Evolutionary conservation across 2,329 filamentous ascomycete genomes (phyloP).

Genomic region (Exophiala sp.): DNA sequence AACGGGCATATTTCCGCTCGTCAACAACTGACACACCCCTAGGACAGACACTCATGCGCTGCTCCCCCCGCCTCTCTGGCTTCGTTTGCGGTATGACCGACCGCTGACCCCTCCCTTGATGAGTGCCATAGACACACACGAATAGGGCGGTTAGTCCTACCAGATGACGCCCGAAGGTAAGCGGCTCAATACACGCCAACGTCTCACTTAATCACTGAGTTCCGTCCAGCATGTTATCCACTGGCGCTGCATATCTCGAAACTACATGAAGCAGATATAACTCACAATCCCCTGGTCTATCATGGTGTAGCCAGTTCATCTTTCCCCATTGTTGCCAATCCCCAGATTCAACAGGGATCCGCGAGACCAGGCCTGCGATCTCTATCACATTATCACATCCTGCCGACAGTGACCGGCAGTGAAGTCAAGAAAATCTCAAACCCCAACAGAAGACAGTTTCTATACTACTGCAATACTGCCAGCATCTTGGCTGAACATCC

Average conservation of each 20-base stretch:
- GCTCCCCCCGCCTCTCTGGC: constrained; percentile 1
- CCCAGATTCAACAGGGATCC: no score
- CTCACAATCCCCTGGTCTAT: neutral
- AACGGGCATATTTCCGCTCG: constrained; percentile 4
- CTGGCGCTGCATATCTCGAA: neutral
- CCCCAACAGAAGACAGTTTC: no score
- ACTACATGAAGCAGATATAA: neutral
- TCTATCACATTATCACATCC: no score
- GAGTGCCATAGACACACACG: neutral
- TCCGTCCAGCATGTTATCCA: constrained; percentile 6
- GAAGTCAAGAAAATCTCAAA: no score
- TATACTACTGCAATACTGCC: neutral
- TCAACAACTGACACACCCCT: neutral
- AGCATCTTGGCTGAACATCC: no score
- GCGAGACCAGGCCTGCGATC: neutral
- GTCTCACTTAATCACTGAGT: constrained; percentile 4
- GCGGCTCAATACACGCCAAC: neutral
- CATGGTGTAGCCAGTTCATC: neutral
- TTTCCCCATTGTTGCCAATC: no score
- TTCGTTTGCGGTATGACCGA: no score
- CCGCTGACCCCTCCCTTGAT: constrained; percentile 1
- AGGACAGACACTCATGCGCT: neutral
- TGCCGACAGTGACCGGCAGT: no score
- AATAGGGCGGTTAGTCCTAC: neutral
- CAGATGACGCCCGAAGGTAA: constrained; percentile 8